These are phyloP conservation scores for Kalmanozyma brasiliensis DNA, from an alignment of 1,284 basidiomycete species.

Conservation along the genomic window DNA sequence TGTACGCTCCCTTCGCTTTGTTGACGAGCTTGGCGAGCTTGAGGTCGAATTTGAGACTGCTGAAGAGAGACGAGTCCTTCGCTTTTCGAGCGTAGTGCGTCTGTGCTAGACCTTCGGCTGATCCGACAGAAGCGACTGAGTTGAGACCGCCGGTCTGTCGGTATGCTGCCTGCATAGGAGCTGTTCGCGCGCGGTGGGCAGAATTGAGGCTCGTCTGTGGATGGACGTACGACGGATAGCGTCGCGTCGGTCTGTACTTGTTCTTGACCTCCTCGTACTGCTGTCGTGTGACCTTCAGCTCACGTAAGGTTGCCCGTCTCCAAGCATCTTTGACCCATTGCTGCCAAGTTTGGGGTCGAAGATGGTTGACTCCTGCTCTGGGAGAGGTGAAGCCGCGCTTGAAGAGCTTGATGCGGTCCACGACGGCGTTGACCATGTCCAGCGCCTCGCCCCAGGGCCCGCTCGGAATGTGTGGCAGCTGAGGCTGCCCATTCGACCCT, in stretches of 20 bases:
- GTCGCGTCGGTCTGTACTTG: conserved; percentile 1
- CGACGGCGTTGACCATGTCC: conserved; percentile 1
- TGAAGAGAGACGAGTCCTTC: background rate
- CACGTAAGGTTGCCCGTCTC: conserved; percentile 1
- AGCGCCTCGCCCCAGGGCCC: conserved; percentile 27
- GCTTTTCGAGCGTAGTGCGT: no score
- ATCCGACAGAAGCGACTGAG: background rate
- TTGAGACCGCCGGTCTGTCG: conserved; percentile 3
- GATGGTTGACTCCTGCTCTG: conserved; percentile 8
- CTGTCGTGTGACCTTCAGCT: conserved; percentile 1
- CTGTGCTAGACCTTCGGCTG: no score
- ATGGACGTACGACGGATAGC: background rate
- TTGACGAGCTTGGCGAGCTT: no score
- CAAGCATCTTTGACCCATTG: conserved; percentile 23
- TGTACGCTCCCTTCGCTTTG: no score
- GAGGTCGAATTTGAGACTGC: no score
- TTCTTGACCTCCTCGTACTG: conserved; percentile 5
- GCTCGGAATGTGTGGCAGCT: background rate
- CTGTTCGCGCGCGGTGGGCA: no score
- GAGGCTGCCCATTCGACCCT: background rate
- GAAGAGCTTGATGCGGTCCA: conserved; percentile 3
- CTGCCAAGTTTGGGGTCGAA: conserved; percentile 9
- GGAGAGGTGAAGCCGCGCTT: conserved; percentile 1
- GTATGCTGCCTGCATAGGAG: background rate
- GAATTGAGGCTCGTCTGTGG: no score